Base-by-base conservation (phyloP, 2,329 filamentous ascomycete genomes). In the Ascochyta clinopodiicola region DNA sequence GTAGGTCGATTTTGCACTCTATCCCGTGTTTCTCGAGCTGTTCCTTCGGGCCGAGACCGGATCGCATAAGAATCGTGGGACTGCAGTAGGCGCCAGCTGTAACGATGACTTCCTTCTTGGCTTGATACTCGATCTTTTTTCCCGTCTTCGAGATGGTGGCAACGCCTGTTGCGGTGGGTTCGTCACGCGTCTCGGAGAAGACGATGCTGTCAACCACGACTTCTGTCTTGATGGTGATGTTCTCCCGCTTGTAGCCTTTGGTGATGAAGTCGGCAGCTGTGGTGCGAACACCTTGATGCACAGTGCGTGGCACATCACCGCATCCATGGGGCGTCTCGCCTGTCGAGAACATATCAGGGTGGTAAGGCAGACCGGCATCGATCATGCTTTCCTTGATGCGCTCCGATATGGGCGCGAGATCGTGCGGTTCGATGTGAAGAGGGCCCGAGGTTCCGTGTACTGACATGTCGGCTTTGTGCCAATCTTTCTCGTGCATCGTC, bases 331-430 rank as follows among this genome's bases (percentile, higher is more conserved):
- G 50, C 10, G 64, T 63, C 35, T 74, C 65, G n/a, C 71, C 72
- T 6, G 79, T 81, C 0, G 80, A 79, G 64, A 87, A 87, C 82
- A 87, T 86, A 58, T 88, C 85, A 17, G 78, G 77, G 36, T 84
- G 78, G n/a, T 84, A 74, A 0, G 81, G 79, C 0, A 87, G 68
- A 51, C 84, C 84, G 56, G 81, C 73, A 2, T 81, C 82, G 8
- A 82, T 71, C 71, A 86, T 81, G 0, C 84, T 86, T 43, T 86
- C 78, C 25, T 81, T 73, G 9, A 86, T 68, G 27, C 82, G 75
- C 39, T 85, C 72, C 2, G 84, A 84, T 31, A 87, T 87, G 1
- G 84, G 84, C 2, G 83, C 83, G 1, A 85, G 72, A 56, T 86
- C 83, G 56, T 86, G 83, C 0, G 84, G 84, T 59, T 84, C 83